Evolutionary conservation across 306 rosid species (phyloP), one percentile per base, ranked within the genome.

Genomic region (Cercis canadensis): DNA sequence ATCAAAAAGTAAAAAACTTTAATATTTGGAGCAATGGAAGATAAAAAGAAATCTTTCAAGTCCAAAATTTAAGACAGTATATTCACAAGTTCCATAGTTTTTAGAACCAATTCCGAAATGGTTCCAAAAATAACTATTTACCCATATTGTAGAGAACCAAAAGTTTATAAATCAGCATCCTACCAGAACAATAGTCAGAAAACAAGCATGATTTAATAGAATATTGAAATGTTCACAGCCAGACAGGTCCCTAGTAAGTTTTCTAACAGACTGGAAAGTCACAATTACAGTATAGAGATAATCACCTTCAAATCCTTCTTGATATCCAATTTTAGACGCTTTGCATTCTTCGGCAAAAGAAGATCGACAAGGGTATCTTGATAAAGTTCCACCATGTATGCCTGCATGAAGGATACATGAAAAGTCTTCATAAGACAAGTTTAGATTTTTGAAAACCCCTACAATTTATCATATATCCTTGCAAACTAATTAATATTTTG

Each of bases 341-440:
- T 94, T 5, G 80, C 89, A 76, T 81, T 78, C 74, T 85, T 94
- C 0, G 92, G 91, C 55, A 94, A 79, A 43, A 94, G 79, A 62
- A 94, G 97, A 76, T 94, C 99, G 15, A 91, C 85, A 40, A 94
- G 95, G 37, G 97, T 91, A 69, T 94, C 99, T 82, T 94, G 99
- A 84, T 94, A 94, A 69, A 91, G 72, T 49, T 94, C 99, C 83
- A 94, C 80, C 90, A 94, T 86, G 75, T 91, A 94, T 21, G 89
- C 97, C 99, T 94, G 87, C 83, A 75, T 65, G 21, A 61, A 83
- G 10, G 44, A 55, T 56, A 11, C 17, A 37, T 9, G n/a, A n/a
- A n/a, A 63, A 44, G 37, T 29, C 61, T 46, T 63, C 39, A 24
- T 53, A 34, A 46, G 41, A 76, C 49, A 41, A 57, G 57, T 40